Evolutionary conservation across 768 basidiomycete genomes (phyloP), one percentile per base, ranked within the genome.

Genomic region (Punctularia strigosozonata): DNA sequence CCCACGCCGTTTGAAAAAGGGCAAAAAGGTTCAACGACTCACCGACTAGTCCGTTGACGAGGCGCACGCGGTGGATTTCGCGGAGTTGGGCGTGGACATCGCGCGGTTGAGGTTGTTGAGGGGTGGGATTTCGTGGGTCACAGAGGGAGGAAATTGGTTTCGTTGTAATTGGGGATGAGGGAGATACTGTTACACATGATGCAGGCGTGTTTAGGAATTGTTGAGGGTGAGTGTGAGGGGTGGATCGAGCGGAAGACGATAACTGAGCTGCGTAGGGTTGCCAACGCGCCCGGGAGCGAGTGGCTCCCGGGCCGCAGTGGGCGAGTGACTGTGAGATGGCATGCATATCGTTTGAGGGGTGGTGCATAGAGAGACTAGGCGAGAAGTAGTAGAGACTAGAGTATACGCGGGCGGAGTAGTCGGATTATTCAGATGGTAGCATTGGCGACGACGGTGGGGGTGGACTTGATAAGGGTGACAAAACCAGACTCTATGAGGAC

Each of bases 231-330:
- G 57, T 31, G 69, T 59, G 50, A 41, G 63, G 53, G 39, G 40
- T n/a, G n/a, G n/a, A n/a, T n/a, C n/a, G n/a, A n/a, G n/a, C 32
- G 59, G 59, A 39, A 60, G 53, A 39, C 40, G 49, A n/a, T n/a
- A 49, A 39, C 10, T 67, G 56, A 38, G 74, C 54, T 46, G 64
- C 60, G 58, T 86, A 88, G 48, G 84, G 84, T 62, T 86, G 85
- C 83, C 84, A 87, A 50, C 85, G 78, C 49, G 77, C 64, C 56
- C 80, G 64, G 36, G 77, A 62, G 48, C 82, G 75, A 42, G 80
- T 52, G 14, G 63, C 61, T 44, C 77, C 73, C 31, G 77, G 74
- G 26, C 78, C 80, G 66, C 82, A 64, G 55, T 82, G 80, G 64
- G 82, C 71, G 40, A 83, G 60, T 7, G 75, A 57, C 40, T 69